These are phyloP conservation scores for Sporothrix humicola DNA, from an alignment of 2,329 filamentous ascomycete species.

Conservation along the genomic window DNA sequence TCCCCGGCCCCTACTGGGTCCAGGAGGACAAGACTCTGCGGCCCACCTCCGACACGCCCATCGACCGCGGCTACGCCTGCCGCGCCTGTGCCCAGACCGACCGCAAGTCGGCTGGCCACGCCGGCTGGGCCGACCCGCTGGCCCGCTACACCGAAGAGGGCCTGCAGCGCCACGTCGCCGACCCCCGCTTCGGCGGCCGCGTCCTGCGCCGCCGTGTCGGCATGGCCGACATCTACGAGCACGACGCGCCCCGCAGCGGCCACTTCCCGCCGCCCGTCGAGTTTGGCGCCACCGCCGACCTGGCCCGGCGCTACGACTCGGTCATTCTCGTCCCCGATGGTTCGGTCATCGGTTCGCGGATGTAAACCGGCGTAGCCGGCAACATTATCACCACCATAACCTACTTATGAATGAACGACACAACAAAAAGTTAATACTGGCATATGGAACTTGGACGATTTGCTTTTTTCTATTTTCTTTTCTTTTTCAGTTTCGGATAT, in stretches of 20 bases:
- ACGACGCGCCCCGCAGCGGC: constrained; percentile 34
- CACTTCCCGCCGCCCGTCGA: constrained; percentile 35
- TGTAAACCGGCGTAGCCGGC: background rate
- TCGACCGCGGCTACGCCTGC: constrained; percentile 36
- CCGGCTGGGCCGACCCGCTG: constrained; percentile 38
- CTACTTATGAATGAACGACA: background rate
- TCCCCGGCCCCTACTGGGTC: constrained; percentile 37
- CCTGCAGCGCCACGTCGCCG: constrained; percentile 35
- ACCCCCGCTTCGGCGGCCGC: constrained; percentile 35
- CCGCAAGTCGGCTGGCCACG: constrained; percentile 26
- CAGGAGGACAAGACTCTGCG: background rate
- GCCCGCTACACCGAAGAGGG: constrained; percentile 34
- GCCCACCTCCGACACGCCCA: background rate
- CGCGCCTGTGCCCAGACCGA: constrained; percentile 36
- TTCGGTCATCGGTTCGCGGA: constrained; percentile 17
- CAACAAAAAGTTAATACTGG: background rate
- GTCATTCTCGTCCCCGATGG: constrained; percentile 29
- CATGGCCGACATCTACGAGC: constrained; percentile 27
- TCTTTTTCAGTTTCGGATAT: background rate
- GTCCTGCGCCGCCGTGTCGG: constrained; percentile 33
- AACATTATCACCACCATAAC: too few species aligned
- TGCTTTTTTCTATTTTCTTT: background rate
- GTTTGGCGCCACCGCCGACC: constrained; percentile 35
- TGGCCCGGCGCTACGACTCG: constrained; percentile 34
- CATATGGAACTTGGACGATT: background rate